A percentile compares a stretch with the other conserved stretches of the same genome.
These are phyloP conservation scores for Ophiostoma ips DNA, from an alignment of 2,329 filamentous ascomycete species.

Conservation along the genomic window DNA sequence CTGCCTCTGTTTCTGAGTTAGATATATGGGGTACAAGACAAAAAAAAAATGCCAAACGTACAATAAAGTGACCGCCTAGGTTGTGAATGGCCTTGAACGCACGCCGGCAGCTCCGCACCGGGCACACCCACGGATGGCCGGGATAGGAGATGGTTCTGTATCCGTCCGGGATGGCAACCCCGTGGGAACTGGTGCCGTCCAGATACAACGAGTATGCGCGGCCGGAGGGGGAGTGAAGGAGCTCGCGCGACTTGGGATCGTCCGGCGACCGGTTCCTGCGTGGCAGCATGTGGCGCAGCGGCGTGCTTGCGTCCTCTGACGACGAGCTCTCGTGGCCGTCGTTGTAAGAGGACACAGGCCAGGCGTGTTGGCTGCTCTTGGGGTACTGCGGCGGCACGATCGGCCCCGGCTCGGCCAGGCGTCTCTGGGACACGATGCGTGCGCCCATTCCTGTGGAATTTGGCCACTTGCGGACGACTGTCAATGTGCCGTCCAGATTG, in stretches of 20 bases:
- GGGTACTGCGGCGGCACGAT: not conserved
- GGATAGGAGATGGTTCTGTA: not conserved
- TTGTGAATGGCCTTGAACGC: conserved; percentile 1
- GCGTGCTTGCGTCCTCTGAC: not conserved
- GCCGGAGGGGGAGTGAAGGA: not conserved
- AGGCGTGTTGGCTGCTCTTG: not conserved
- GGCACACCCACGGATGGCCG: conserved; percentile 1
- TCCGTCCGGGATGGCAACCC: not conserved
- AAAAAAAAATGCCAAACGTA: not conserved
- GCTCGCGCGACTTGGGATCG: not conserved
- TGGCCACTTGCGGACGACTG: not conserved
- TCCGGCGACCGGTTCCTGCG: no score
- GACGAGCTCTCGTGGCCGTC: not conserved
- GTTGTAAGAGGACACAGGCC: not conserved
- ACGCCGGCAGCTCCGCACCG: not conserved
- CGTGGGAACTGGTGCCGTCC: not conserved
- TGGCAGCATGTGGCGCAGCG: no score
- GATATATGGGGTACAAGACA: not conserved
- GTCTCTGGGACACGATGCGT: not conserved
- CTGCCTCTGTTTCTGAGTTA: not conserved
- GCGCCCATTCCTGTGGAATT: not conserved
- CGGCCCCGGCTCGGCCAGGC: not conserved
- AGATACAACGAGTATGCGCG: not conserved
- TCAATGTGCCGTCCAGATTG: conserved; percentile 1
- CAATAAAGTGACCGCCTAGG: not conserved